Percentiles rank a stretch among this genome's conserved stretches.
Conservation (phyloP, 148 eudicot genomes). For the Rhododendron kiyosumense region DNA sequence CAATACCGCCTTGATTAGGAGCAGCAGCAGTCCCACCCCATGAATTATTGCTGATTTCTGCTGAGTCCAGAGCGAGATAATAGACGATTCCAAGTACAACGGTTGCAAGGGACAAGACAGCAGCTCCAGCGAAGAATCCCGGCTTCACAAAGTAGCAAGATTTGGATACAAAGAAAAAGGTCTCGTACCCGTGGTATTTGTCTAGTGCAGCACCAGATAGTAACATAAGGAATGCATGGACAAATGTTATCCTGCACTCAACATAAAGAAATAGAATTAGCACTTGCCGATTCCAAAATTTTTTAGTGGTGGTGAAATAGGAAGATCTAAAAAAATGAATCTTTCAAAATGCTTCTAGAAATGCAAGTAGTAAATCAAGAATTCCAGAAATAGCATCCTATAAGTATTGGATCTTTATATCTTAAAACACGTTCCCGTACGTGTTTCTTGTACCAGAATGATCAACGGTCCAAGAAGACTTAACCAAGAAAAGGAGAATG, state of each 20-base stretch:
- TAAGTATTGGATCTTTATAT: background rate
- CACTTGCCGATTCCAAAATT: background rate
- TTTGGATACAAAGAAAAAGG: conserved; percentile 2
- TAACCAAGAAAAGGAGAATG: background rate
- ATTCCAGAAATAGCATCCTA: background rate
- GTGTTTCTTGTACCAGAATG: background rate
- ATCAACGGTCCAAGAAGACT: background rate
- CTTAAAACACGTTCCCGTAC: background rate
- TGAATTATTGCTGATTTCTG: conserved; percentile 28
- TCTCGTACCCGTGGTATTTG: conserved; percentile 51
- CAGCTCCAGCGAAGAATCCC: conserved; percentile 84
- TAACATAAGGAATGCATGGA: conserved; percentile 62
- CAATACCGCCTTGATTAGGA: conserved; percentile 54
- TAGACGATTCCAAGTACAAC: conserved; percentile 55
- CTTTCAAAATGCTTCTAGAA: too few species aligned
- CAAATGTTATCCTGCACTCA: conserved; percentile 62
- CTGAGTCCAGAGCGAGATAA: conserved; percentile 50
- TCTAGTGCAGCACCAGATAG: conserved; percentile 77
- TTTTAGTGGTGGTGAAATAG: background rate
- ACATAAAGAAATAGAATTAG: background rate
- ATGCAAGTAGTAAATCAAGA: background rate
- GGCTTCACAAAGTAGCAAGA: conserved; percentile 76
- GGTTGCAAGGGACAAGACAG: conserved; percentile 60
- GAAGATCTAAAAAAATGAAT: background rate
- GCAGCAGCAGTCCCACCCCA: conserved; percentile 25